A percentile compares a stretch with the other conserved stretches of the same genome.
These are phyloP conservation scores for Argentina anserina DNA, from an alignment of 306 rosid species.

Conservation along the genomic window DNA sequence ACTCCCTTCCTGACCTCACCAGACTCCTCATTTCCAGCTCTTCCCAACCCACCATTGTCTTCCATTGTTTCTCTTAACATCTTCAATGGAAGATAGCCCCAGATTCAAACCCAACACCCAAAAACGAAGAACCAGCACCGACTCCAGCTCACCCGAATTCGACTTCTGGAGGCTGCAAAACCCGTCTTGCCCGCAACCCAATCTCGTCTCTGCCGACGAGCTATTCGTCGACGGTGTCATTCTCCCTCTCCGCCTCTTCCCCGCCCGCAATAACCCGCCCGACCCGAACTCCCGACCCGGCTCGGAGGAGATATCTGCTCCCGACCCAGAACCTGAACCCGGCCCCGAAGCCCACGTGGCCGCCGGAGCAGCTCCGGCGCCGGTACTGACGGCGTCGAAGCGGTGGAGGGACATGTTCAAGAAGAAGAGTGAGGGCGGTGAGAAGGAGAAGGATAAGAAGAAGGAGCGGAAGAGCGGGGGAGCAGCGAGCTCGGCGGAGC, in stretches of 20 bases:
- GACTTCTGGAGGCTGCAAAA: conserved; percentile 95
- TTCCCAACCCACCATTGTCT: conserved; percentile 2
- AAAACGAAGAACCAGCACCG: conserved; percentile 18
- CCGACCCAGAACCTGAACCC: conserved; percentile 22
- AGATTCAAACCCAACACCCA: conserved; percentile 23
- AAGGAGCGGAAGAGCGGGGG: conserved; percentile 38
- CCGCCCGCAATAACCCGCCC: not conserved
- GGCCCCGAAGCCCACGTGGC: conserved; percentile 34
- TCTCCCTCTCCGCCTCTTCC: conserved; percentile 65
- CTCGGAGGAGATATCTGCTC: conserved; percentile 12
- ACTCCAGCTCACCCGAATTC: conserved; percentile 79
- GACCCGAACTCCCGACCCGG: conserved; percentile 20
- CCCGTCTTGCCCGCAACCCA: conserved; percentile 71
- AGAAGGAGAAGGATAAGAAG: conserved; percentile 41
- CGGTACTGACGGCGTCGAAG: conserved; percentile 50
- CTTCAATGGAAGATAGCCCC: conserved; percentile 52
- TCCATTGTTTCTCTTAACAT: conserved; percentile 1
- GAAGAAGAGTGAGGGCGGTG: conserved; percentile 45
- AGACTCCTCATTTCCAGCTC: too few species aligned
- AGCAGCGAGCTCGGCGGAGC: conserved; percentile 43
- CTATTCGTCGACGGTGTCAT: conserved; percentile 82
- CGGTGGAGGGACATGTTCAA: conserved; percentile 85
- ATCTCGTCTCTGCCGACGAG: conserved; percentile 87
- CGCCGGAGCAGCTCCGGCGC: conserved; percentile 23
- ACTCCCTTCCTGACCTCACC: too few species aligned